Evolutionary conservation across 257 asterid genomes (phyloP).

Genomic region (Striga asiatica): DNA sequence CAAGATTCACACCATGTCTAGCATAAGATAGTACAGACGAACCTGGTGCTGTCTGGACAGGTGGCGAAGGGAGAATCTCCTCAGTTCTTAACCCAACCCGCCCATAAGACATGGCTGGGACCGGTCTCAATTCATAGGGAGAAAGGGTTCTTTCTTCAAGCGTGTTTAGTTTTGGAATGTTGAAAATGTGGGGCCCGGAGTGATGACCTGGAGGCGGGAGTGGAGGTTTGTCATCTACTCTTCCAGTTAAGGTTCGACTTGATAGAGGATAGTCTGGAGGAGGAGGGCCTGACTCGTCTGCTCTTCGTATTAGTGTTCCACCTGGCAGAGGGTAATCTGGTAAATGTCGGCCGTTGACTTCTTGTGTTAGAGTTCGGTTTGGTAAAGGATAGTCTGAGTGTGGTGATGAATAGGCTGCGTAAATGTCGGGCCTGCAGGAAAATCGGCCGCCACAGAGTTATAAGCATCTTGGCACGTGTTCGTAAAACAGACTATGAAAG

Average conservation of each 20-base stretch:
- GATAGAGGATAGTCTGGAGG: conserved; percentile 27
- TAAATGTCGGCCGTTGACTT: conserved; percentile 49
- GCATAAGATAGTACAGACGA: conserved; percentile 27
- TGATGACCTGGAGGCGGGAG: no score
- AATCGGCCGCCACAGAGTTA: no score
- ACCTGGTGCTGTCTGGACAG: conserved; percentile 23
- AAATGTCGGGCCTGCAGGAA: no score
- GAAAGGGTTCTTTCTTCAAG: conserved; percentile 28
- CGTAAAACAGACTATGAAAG: no score
- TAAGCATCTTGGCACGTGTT: no score
- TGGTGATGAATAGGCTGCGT: no score
- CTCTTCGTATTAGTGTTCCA: conserved; percentile 18
- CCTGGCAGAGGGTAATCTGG: conserved; percentile 29
- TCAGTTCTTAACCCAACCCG: conserved; percentile 22
- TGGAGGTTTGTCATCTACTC: conserved; percentile 10
- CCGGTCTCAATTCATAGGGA: conserved; percentile 20
- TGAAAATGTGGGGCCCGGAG: conserved; percentile 16
- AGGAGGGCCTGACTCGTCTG: conserved; percentile 18
- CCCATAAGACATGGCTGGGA: conserved; percentile 17
- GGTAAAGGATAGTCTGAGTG: no score
- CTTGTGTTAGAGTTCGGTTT: no score
- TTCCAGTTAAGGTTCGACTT: conserved; percentile 19
- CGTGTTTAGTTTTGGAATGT: conserved; percentile 16
- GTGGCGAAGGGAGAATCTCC: conserved; percentile 21
- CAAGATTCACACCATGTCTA: conserved; percentile 16